A percentile compares a stretch with the other conserved stretches of the same genome.
Evolutionary conservation across 495 filamentous ascomycete genomes (phyloP).

Genomic region (Lepraria neglecta): DNA sequence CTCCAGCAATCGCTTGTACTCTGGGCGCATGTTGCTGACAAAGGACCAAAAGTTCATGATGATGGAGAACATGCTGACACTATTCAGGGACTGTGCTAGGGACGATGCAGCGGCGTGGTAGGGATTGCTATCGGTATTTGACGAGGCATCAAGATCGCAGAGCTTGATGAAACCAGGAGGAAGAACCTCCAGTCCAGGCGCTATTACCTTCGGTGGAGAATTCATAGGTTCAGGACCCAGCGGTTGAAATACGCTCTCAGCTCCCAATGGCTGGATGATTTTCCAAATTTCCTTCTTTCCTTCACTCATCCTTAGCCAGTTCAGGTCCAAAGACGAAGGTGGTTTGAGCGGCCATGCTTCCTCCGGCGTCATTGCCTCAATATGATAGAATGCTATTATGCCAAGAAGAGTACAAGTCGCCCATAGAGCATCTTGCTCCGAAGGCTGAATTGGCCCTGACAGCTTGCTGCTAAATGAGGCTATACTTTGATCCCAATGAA

Average conservation of each 20-base stretch:
- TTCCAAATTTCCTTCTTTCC: slow-evolving; percentile 43
- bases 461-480: slow-evolving; percentile 36
- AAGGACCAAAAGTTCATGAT: slow-evolving; percentile 31
- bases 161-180: slow-evolving; percentile 30
- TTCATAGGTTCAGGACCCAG: slow-evolving; percentile 29
- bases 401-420: slow-evolving; percentile 39
- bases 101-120: slow-evolving; percentile 39
- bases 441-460: slow-evolving; percentile 31
- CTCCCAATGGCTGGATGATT: slow-evolving; percentile 37
- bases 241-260: slow-evolving; percentile 38
- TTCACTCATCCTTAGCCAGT: slow-evolving; percentile 41
- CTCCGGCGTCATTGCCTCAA: slow-evolving; percentile 36
- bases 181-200: slow-evolving; percentile 36
- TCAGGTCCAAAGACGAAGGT: slow-evolving; percentile 33
- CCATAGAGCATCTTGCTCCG: slow-evolving; percentile 43
- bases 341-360: slow-evolving; percentile 41
- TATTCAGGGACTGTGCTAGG: slow-evolving; percentile 31
- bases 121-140: slow-evolving; percentile 35
- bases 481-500: slow-evolving; percentile 41
- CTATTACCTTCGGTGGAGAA: slow-evolving; percentile 31
- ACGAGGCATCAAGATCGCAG: slow-evolving; percentile 34
- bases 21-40: slow-evolving; percentile 26
- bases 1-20: slow-evolving; percentile 34
- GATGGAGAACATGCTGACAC: slow-evolving; percentile 30
- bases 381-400: slow-evolving; percentile 37